Evolutionary conservation across 2,329 filamentous ascomycete species (phyloP), one percentile per base, ranked within the genome.

Genomic region (Colletotrichum sansevieriae): DNA sequence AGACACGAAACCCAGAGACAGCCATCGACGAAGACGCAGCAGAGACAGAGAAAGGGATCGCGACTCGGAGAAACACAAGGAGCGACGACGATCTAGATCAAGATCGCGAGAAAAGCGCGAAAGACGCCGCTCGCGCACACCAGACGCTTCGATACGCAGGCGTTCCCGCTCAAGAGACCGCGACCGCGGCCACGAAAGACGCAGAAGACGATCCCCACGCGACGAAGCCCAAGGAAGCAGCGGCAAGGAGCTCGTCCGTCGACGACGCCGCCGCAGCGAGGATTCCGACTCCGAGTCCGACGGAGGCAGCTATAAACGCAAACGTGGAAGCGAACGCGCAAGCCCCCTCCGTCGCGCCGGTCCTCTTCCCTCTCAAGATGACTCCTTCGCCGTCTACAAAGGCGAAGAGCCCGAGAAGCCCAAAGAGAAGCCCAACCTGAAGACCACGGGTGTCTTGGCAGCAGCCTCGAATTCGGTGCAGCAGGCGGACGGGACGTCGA

Each of bases 381-480:
- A 84, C 71, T 87, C 87, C 1, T 91, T 90, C 71, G 87, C 88
- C 51, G 74, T 87, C 29, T 85, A 82, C 25, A 84, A 80, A 8
- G 85, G 85, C 54, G 83, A 82, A 22, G 79, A 81, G 58, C 81
- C 85, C 7, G 80, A 83, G 54, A 83, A 86, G 70, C 90, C 91
- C 68, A 95, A 96, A 76, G 91, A 98, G 78, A 95, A 94, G 78
- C 92, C 95, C 46, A 99, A 98, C 79, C 97, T 92, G 79, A 88
- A 87, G 20, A 88, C 85, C 39, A 94, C 94, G 0, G 96, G 96
- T 33, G 84, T 92, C 8, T 85, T 99, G 18, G 96, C 96, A 3
- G 93, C 94, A 51, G 94, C 94, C 72, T 94, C 94, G 59, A 98
- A 99, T 78, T 84, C 88, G 2, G 80, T 90, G 18, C 89, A 89